These are phyloP conservation scores for Citrus sp. DNA, from an alignment of 345 rosid species.

Conservation along the genomic window DNA sequence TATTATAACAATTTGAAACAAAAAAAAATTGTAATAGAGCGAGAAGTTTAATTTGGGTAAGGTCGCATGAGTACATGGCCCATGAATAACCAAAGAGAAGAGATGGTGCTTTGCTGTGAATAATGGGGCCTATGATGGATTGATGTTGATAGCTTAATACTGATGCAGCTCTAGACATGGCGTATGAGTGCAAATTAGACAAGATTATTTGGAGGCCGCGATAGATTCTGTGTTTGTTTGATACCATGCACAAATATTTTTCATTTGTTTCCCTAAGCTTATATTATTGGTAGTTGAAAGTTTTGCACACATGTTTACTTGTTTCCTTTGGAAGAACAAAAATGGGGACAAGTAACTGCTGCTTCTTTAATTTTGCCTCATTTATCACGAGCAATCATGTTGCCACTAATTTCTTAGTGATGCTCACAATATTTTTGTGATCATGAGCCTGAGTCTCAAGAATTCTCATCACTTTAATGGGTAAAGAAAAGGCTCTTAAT, in stretches of 20 bases:
- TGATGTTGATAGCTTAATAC: too few relatives aligned
- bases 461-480: neutral
- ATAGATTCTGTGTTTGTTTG: neutral
- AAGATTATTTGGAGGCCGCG: slow-evolving; percentile 8
- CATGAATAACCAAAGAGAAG: too few relatives aligned
- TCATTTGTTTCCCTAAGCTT: neutral
- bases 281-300: neutral
- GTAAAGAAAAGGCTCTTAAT: too few relatives aligned
- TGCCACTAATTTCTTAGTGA: neutral
- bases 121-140: too few relatives aligned
- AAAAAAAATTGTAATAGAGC: too few relatives aligned
- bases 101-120: too few relatives aligned
- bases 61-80: too few relatives aligned
- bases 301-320: neutral
- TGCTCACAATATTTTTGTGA: neutral
- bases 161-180: neutral
- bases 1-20: too few relatives aligned
- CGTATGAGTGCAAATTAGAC: neutral
- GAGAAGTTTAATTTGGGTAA: too few relatives aligned
- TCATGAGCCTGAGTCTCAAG: neutral
- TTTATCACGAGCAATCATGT: slow-evolving; percentile 4
- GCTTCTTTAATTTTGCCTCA: neutral
- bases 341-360: neutral
- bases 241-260: neutral
- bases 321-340: neutral